These are phyloP conservation scores for Candida sp. DNA, from an alignment of 1,139 yeast genomes.

Conservation along the genomic window DNA sequence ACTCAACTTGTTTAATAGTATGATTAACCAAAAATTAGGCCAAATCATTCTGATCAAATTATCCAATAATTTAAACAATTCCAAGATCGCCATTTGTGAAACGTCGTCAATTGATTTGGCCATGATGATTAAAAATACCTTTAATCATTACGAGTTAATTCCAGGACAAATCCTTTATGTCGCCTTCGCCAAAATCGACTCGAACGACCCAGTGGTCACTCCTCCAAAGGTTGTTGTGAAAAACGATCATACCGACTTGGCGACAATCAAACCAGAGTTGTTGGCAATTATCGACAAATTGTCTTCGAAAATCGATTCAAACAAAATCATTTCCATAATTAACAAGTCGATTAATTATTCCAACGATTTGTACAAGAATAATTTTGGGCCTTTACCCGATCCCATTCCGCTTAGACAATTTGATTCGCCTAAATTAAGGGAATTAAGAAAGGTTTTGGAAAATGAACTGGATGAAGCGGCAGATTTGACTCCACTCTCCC, in stretches of 20 bases:
- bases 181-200: conserved; percentile 59
- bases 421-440: conserved; percentile 80
- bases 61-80: conserved; percentile 30
- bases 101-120: conserved; percentile 73
- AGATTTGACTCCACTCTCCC: conserved; percentile 36
- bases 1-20: conserved; percentile 14
- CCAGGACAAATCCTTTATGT: conserved; percentile 68
- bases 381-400: conserved; percentile 72
- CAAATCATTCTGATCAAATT: conserved; percentile 50
- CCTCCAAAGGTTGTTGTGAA: conserved; percentile 6
- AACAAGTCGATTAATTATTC: conserved; percentile 28
- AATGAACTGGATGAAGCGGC: conserved; percentile 23
- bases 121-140: conserved; percentile 67
- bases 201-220: not conserved
- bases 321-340: conserved; percentile 30
- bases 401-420: conserved; percentile 63
- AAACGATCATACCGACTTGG: conserved; percentile 22
- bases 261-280: conserved; percentile 21
- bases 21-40: conserved; percentile 27
- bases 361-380: conserved; percentile 34
- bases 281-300: conserved; percentile 19
- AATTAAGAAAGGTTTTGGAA: conserved; percentile 55
- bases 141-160: conserved; percentile 78
- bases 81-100: conserved; percentile 64
- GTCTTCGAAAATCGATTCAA: conserved; percentile 18